These are phyloP conservation scores for Kodamaea kaohsiungensis DNA, from an alignment of 805 yeast genomes.

Conservation along the genomic window DNA sequence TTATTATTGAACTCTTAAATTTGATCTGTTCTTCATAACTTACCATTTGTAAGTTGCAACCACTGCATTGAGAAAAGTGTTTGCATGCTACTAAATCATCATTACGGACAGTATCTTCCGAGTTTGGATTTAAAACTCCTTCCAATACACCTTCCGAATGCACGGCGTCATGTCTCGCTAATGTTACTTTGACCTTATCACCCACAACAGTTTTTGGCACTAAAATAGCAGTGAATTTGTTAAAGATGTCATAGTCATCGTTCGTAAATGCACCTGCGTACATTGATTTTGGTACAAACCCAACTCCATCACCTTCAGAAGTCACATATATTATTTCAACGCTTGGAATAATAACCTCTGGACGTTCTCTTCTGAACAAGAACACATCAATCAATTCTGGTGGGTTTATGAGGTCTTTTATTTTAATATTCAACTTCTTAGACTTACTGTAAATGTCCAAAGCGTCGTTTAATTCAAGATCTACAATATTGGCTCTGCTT, in stretches of 20 bases:
- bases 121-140: constrained; percentile 13
- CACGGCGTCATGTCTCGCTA: constrained; percentile 31
- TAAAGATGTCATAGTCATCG: constrained; percentile 15
- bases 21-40: constrained; percentile 38
- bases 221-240: constrained; percentile 24
- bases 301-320: constrained; percentile 40
- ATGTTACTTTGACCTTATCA: constrained; percentile 30
- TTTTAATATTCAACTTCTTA: constrained; percentile 6
- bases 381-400: constrained; percentile 24
- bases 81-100: constrained; percentile 32
- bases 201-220: constrained; percentile 44
- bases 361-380: constrained; percentile 24
- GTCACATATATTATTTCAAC: constrained; percentile 29
- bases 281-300: constrained; percentile 24
- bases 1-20: constrained; percentile 30
- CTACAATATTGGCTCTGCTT: constrained; percentile 24
- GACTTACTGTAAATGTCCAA: constrained; percentile 12
- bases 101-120: constrained; percentile 19
- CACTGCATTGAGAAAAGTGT: constrained; percentile 38
- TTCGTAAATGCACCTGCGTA: constrained; percentile 17
- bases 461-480: constrained; percentile 26
- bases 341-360: constrained; percentile 11
- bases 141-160: constrained; percentile 33
- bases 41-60: constrained; percentile 47
- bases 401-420: constrained; percentile 21